Evolutionary conservation across 2,329 filamentous ascomycete species (phyloP).

Genomic region (Pseudogymnoascus sp.): DNA sequence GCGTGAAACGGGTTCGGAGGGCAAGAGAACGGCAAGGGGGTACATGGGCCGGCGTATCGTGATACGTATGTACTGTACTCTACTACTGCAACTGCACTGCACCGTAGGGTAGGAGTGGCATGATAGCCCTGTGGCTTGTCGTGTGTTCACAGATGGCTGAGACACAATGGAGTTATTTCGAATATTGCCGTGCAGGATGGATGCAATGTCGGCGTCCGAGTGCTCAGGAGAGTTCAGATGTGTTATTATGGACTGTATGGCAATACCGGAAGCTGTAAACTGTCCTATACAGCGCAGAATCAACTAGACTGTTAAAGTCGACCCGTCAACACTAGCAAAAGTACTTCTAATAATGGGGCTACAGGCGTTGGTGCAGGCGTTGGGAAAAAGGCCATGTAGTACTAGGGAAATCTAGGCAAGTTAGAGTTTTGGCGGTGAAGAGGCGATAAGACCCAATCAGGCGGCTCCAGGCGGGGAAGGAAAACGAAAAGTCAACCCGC

Average conservation of each 20-base stretch:
- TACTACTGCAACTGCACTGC: neutral
- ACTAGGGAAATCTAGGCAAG: neutral
- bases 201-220: neutral
- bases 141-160: neutral
- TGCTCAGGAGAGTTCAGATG: neutral
- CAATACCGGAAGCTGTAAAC: neutral
- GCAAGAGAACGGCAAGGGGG: neutral
- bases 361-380: neutral
- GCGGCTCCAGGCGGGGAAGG: neutral
- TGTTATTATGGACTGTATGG: neutral
- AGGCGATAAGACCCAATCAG: constrained; percentile 6
- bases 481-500: constrained; percentile 2
- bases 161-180: neutral
- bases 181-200: neutral
- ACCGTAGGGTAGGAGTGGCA: neutral
- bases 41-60: neutral
- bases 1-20: neutral
- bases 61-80: neutral
- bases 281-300: neutral
- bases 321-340: neutral
- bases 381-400: neutral
- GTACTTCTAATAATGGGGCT: neutral
- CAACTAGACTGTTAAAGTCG: neutral
- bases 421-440: constrained; percentile 7
- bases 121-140: constrained; percentile 4